Evolutionary conservation across 2,329 filamentous ascomycete genomes (phyloP).

Genomic region (Sporothrix schenckii): DNA sequence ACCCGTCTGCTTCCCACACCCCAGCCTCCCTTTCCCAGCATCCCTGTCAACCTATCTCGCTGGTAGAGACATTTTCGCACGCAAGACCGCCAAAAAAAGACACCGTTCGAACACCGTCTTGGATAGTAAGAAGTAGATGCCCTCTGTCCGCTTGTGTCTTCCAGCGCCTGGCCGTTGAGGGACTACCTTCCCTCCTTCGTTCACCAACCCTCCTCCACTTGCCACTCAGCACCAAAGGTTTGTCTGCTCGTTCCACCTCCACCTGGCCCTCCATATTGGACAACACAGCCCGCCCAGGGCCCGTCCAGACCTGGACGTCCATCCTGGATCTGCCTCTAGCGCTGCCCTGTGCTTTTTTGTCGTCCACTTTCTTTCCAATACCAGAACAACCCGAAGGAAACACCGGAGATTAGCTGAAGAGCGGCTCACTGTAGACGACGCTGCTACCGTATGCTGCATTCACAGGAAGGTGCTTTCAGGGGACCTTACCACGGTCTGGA

Average conservation of each 20-base stretch:
- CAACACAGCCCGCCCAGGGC: conserved; percentile 10
- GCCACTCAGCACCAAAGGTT: neutral
- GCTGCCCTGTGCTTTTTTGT: conserved; percentile 30
- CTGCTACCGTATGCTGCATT: conserved; percentile 10
- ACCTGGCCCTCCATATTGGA: conserved; percentile 19
- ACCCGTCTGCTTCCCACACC: conserved; percentile 25
- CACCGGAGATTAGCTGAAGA: conserved; percentile 16
- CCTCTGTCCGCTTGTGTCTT: conserved; percentile 1
- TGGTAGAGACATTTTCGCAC: conserved; percentile 25
- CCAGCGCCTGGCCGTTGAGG: conserved; percentile 4
- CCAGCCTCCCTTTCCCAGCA: conserved; percentile 31
- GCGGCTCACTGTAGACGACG: conserved; percentile 3
- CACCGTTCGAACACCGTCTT: conserved; percentile 4
- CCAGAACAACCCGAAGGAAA: neutral
- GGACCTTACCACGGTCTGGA: neutral
- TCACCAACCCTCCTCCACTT: neutral
- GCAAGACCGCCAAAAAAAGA: conserved; percentile 10
- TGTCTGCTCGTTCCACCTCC: conserved; percentile 22
- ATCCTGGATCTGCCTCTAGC: conserved; percentile 32
- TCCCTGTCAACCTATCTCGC: conserved; percentile 24
- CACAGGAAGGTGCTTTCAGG: neutral
- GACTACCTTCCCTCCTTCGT: neutral
- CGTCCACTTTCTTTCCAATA: neutral
- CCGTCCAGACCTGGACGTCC: conserved; percentile 30
- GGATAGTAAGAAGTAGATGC: neutral